Base-by-base conservation (phyloP, 441 rosid genomes). In the Croton setiger region DNA sequence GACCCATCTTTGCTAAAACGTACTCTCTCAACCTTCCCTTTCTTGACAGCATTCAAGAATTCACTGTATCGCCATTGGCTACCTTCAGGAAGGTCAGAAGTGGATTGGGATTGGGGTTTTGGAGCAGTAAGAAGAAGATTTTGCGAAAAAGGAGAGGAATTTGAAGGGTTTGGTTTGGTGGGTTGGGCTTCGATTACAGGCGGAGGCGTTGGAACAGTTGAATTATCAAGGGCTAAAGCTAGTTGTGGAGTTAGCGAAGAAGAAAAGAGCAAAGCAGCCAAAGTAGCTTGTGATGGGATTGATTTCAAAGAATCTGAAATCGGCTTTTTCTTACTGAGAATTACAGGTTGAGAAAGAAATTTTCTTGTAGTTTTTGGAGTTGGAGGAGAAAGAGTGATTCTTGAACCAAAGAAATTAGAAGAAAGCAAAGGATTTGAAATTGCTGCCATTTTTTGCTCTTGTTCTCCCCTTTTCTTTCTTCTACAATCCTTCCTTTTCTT, bases 21-120 rank as follows among this genome's bases (percentile, higher is more conserved):
- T 33, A 94, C 98, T 68, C 97, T 80, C 75, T 94, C 97, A 36
- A 91, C 93, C 67, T 89, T 91, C 18, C 98, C 97, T 71, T 86
- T 88, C 81, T 87, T 94, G 62, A 94, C 97, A 0, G 98, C 96
- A 75, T 86, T 94, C 45, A 91, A 75, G 74, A 94, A 94, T 81
- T 91, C 97, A 76, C 93, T 91, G 92, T 91, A 94, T 7, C 98
- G 81, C 97, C 98, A 91, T 67, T 88, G 91, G n/a, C 74, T 76
- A 15, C 97, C 96, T 57, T 94, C 97, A 1, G 96, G 98, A 59
- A 94, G 86, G 72, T 91, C 96, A 1, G 96, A 71, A 59, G 73
- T 27, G 7, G 90, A 66, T 53, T 79, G 81, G 41, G 87, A 71
- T 63, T 86, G 90, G 4, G 96, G 93, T 53, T 82, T 91, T 4